Percentiles rank a stretch among this genome's conserved stretches.
These are phyloP conservation scores for Lindgomyces ingoldianus DNA, from an alignment of 495 filamentous ascomycete genomes.

Conservation along the genomic window DNA sequence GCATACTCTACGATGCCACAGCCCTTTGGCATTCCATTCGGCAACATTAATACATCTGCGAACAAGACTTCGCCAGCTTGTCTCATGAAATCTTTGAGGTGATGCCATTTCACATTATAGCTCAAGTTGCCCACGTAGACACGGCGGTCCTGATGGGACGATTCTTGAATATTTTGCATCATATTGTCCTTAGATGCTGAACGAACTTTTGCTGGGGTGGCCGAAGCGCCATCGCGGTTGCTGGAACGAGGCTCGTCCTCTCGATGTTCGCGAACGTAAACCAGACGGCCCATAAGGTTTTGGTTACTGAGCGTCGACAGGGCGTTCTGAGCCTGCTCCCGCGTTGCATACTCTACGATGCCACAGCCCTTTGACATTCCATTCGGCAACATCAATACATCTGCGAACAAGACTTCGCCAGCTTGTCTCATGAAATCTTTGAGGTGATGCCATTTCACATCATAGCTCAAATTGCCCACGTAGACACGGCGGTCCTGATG, in stretches of 20 bases:
- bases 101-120: conserved; percentile 99
- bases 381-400: conserved; percentile 89
- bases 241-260: conserved; percentile 95
- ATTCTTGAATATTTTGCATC: conserved; percentile 90
- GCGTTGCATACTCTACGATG: conserved; percentile 99
- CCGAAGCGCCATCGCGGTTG: conserved; percentile 44
- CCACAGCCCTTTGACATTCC: conserved; percentile 99
- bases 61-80: conserved; percentile 99
- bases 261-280: conserved; percentile 98
- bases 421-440: conserved; percentile 99
- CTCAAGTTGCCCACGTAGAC: conserved; percentile 99
- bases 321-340: conserved; percentile 97
- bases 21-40: conserved; percentile 99
- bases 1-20: conserved; percentile 99
- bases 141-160: conserved; percentile 97
- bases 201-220: conserved; percentile 64
- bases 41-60: conserved; percentile 99
- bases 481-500: conserved; percentile 99
- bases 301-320: conserved; percentile 98
- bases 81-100: conserved; percentile 99
- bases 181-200: conserved; percentile 86
- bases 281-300: conserved; percentile 94
- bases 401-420: conserved; percentile 53
- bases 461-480: conserved; percentile 97
- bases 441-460: conserved; percentile 99